Evolutionary conservation across 768 basidiomycete species (phyloP).

Genomic region (Mycena rebaudengoi): DNA sequence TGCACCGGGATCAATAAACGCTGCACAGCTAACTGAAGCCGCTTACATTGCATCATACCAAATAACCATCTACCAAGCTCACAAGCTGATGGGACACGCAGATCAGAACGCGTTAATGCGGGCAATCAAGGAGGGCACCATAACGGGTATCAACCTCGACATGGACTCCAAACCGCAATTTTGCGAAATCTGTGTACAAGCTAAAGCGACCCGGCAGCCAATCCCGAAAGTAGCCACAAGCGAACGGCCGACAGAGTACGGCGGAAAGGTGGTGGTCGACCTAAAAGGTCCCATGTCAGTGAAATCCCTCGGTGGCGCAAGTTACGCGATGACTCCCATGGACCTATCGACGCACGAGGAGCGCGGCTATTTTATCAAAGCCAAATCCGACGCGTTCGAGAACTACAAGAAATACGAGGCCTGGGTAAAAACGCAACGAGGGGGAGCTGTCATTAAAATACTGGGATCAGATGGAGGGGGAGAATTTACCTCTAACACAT

Average conservation of each 20-base stretch:
- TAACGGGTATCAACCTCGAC: not conserved
- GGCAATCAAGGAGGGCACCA: not conserved
- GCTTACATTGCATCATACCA: not conserved
- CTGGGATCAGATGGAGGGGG: no score
- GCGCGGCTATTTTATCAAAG: not conserved
- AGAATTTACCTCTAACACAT: no score
- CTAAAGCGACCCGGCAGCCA: not conserved
- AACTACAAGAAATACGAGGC: not conserved
- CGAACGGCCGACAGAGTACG: no score
- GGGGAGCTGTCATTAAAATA: no score
- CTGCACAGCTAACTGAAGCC: not conserved
- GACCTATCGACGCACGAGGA: not conserved
- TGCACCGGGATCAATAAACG: not conserved
- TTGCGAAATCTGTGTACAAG: not conserved
- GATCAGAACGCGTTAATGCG: not conserved
- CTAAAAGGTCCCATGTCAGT: not conserved
- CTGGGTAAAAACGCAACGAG: not conserved
- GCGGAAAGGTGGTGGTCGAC: no score
- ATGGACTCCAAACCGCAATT: not conserved
- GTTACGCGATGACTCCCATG: not conserved
- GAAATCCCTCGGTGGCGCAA: not conserved
- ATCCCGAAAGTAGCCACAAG: not conserved
- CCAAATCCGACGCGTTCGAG: not conserved
- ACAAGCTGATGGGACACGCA: not conserved
- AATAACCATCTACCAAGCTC: not conserved